A percentile compares a stretch with the other conserved stretches of the same genome.
Evolutionary conservation across 2,329 filamentous ascomycete species (phyloP).

Genomic region (Neopestalotiopsis rosae): DNA sequence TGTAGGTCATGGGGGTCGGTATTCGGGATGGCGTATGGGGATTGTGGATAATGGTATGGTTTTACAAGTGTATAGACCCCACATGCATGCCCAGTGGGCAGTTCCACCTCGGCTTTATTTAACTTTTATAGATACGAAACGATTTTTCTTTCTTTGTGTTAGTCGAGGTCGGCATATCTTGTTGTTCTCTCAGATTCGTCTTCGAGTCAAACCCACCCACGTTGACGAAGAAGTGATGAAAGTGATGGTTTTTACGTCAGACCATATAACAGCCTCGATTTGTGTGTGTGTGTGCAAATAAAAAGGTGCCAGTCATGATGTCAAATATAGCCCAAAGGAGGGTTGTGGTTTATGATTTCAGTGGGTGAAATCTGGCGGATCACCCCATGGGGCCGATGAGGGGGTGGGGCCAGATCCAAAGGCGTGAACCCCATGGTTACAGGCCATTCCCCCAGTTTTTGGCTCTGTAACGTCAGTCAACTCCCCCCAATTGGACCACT

Average conservation of each 20-base stretch:
- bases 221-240: no score
- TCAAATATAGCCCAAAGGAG: neutral
- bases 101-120: neutral
- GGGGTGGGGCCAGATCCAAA: neutral
- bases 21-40: neutral
- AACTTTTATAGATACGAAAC: conserved; percentile 1
- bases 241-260: no score
- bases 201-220: no score
- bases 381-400: conserved; percentile 15
- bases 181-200: neutral
- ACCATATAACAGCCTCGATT: neutral
- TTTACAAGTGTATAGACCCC: neutral
- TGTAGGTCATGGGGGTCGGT: neutral
- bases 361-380: neutral
- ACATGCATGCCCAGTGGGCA: neutral
- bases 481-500: no score
- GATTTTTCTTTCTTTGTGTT: neutral
- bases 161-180: neutral
- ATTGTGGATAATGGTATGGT: neutral
- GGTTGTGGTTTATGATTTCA: neutral
- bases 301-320: conserved; percentile 1
- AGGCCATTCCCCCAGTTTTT: neutral
- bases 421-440: neutral
- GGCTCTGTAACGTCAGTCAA: neutral
- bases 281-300: neutral